Conservation (phyloP, 2,329 filamentous ascomycete genomes). For the Huntiella abstrusa region DNA sequence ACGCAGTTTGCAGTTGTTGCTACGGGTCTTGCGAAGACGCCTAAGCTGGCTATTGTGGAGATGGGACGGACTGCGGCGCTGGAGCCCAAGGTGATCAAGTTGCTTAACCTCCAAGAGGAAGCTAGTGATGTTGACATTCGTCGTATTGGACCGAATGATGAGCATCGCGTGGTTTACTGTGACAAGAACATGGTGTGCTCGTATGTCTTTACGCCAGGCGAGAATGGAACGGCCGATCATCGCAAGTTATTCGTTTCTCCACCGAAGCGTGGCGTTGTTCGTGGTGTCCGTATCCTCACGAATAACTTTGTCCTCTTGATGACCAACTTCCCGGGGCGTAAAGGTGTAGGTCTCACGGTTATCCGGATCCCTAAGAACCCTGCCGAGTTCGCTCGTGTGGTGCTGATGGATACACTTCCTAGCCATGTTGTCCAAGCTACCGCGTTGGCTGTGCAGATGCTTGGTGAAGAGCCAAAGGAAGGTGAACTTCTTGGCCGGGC, state of each 20-base stretch:
- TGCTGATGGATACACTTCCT: constrained; percentile 8
- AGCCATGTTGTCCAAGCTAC: constrained; percentile 45
- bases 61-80: constrained; percentile 31
- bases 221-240: constrained; percentile 23
- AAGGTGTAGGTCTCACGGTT: constrained; percentile 37
- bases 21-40: constrained; percentile 55
- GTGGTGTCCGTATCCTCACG: constrained; percentile 39
- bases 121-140: constrained; percentile 50
- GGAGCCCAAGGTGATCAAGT: constrained; percentile 26
- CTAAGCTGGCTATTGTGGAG: constrained; percentile 67
- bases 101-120: constrained; percentile 33
- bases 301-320: constrained; percentile 37
- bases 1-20: constrained; percentile 58
- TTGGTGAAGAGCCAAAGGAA: constrained; percentile 27
- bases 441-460: constrained; percentile 55
- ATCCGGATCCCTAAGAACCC: constrained; percentile 28
- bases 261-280: constrained; percentile 29
- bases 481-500: constrained; percentile 34
- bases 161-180: constrained; percentile 61
- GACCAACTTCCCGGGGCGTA: constrained; percentile 38
- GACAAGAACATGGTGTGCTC: constrained; percentile 57
- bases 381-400: constrained; percentile 12
- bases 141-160: constrained; percentile 37
- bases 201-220: constrained; percentile 33
- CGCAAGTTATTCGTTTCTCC: constrained; percentile 31